A percentile compares a stretch with the other conserved stretches of the same genome.
These are phyloP conservation scores for Fusarium sp. DNA, from an alignment of 2,329 filamentous ascomycete species.

Conservation along the genomic window DNA sequence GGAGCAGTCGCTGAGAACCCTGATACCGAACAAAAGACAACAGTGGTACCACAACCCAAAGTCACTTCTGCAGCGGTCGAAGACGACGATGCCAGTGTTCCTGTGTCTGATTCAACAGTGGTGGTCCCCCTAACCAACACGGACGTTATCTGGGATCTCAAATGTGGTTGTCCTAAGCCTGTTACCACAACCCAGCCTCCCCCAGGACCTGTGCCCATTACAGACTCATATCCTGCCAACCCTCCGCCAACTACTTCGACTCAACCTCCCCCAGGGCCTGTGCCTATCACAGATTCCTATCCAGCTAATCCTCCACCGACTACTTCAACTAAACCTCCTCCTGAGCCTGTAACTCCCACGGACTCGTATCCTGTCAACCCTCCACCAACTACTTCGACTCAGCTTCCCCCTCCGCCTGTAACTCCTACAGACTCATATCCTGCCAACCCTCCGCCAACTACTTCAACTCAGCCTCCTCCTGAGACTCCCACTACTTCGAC, in stretches of 20 bases:
- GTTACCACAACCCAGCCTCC: slow-evolving; percentile 4
- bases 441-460: background rate
- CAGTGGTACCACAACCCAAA: slow-evolving; percentile 15
- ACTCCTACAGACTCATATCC: background rate
- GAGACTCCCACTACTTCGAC: no score
- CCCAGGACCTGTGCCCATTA: background rate
- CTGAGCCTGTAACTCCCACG: slow-evolving; percentile 9
- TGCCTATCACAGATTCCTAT: slow-evolving; percentile 4
- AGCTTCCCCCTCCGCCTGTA: slow-evolving; percentile 3
- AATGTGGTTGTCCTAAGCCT: slow-evolving; percentile 25
- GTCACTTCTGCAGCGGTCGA: slow-evolving; percentile 8
- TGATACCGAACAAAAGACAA: slow-evolving; percentile 5
- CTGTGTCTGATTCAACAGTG: background rate
- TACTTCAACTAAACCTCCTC: slow-evolving; percentile 6
- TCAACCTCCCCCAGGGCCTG: background rate
- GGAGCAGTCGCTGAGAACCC: background rate
- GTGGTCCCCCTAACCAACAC: slow-evolving; percentile 6
- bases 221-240: slow-evolving; percentile 5
- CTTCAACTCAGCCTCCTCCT: background rate
- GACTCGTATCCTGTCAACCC: background rate
- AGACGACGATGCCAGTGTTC: background rate
- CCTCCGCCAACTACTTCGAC: slow-evolving; percentile 7
- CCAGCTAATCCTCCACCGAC: slow-evolving; percentile 3
- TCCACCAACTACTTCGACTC: background rate
- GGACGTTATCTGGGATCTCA: slow-evolving; percentile 20